Conservation (phyloP, 805 yeast species). For the Candida patagonica region DNA sequence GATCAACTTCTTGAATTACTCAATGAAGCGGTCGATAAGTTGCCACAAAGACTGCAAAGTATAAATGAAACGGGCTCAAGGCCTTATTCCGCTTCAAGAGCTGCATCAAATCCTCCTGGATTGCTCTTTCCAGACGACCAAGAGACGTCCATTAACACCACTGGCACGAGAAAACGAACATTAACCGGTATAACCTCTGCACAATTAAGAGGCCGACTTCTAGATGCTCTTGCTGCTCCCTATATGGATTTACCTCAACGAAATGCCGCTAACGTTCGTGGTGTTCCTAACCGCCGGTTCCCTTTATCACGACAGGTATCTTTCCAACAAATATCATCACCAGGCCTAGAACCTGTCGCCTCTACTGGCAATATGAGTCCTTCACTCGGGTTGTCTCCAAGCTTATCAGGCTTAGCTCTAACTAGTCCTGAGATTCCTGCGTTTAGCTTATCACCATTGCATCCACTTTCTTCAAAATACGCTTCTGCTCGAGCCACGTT, state of each 20-base stretch:
- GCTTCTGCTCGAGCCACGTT: conserved; percentile 66
- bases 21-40: conserved; percentile 3
- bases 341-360: background rate
- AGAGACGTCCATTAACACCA: background rate
- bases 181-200: conserved; percentile 8
- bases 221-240: conserved; percentile 25
- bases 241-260: conserved; percentile 15
- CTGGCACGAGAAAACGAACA: conserved; percentile 4
- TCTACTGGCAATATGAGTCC: background rate
- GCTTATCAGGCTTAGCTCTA: conserved; percentile 1
- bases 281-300: background rate
- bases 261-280: background rate
- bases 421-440: conserved; percentile 2
- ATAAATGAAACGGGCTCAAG: background rate
- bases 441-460: conserved; percentile 48
- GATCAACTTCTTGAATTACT: conserved; percentile 4
- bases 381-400: background rate
- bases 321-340: background rate
- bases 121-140: conserved; percentile 1
- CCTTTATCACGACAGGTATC: too few relatives aligned
- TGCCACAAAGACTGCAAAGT: background rate
- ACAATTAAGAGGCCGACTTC: conserved; percentile 15
- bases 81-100: conserved; percentile 1
- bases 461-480: conserved; percentile 48
- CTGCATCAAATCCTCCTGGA: conserved; percentile 6